Evolutionary conservation across 495 filamentous ascomycete species (phyloP).

Genomic region (Tuber umbilicatum): DNA sequence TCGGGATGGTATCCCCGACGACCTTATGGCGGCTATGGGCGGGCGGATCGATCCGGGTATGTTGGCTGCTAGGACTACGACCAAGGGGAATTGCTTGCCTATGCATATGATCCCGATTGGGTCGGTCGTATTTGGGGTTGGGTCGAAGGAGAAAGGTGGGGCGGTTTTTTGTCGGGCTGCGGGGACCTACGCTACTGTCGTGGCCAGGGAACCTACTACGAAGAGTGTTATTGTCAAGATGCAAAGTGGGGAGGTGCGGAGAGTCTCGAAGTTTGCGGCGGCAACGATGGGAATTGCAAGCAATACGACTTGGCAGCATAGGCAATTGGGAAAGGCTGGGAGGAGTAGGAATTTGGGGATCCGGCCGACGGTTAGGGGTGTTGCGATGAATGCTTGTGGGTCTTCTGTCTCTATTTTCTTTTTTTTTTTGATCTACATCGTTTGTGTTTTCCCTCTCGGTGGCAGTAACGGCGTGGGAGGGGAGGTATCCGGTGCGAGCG

Average conservation of each 20-base stretch:
- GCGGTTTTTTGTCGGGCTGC: constrained; percentile 91
- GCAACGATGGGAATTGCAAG: constrained; percentile 89
- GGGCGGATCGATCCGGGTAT: constrained; percentile 88
- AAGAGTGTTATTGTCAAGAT: constrained; percentile 72
- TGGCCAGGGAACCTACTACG: constrained; percentile 71
- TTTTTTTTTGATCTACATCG: constrained; percentile 8
- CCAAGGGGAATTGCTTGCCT: constrained; percentile 90
- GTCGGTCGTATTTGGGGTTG: constrained; percentile 82
- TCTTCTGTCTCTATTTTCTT: constrained; percentile 18
- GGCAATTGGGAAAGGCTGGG: constrained; percentile 89
- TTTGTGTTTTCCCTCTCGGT: neutral
- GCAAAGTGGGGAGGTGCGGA: constrained; percentile 85
- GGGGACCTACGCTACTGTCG: constrained; percentile 79
- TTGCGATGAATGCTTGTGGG: constrained; percentile 92
- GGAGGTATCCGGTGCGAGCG: neutral
- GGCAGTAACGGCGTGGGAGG: neutral
- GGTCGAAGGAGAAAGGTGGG: constrained; percentile 61
- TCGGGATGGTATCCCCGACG: constrained; percentile 74
- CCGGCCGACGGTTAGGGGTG: constrained; percentile 85
- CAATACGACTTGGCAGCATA: constrained; percentile 82
- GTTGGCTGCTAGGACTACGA: constrained; percentile 83
- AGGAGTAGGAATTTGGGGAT: constrained; percentile 87
- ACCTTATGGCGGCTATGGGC: constrained; percentile 82
- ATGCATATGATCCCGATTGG: constrained; percentile 90
- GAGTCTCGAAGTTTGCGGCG: constrained; percentile 81